These are phyloP conservation scores for Termitomyces sp. DNA, from an alignment of 768 basidiomycete species.

Conservation along the genomic window DNA sequence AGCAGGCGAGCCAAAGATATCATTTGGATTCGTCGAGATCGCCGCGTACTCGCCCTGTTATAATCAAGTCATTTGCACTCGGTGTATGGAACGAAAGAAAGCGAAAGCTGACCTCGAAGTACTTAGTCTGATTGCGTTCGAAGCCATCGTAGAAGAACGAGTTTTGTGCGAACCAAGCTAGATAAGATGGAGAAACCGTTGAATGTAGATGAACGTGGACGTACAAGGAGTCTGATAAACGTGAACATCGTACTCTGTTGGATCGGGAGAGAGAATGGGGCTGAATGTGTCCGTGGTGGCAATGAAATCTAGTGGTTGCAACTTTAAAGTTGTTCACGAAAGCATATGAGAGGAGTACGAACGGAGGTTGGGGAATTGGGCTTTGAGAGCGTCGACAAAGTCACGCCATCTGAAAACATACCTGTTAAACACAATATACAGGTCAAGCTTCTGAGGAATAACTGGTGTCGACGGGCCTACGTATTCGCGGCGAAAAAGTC, in stretches of 20 bases:
- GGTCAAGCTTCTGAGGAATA: neutral
- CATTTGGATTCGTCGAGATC: constrained; percentile 39
- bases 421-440: constrained; percentile 16
- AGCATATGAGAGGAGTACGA: neutral
- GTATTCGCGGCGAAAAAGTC: constrained; percentile 17
- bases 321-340: neutral
- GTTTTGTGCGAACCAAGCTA: constrained; percentile 31
- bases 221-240: constrained; percentile 49
- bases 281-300: constrained; percentile 36
- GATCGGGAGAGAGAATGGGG: constrained; percentile 38
- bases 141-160: constrained; percentile 29
- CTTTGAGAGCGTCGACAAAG: constrained; percentile 33
- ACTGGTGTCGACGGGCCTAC: constrained; percentile 4
- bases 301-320: constrained; percentile 36
- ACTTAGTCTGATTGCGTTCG: constrained; percentile 44
- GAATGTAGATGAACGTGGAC: neutral
- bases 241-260: constrained; percentile 46
- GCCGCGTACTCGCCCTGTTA: constrained; percentile 49
- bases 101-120: constrained; percentile 32
- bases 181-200: neutral
- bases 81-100: neutral
- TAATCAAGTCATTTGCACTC: neutral
- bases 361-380: constrained; percentile 43
- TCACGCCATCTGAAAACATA: constrained; percentile 44
- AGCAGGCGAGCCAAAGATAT: constrained; percentile 35